These are phyloP conservation scores for Ascocoryne sarcoides DNA, from an alignment of 2,329 filamentous ascomycete genomes.

Conservation along the genomic window DNA sequence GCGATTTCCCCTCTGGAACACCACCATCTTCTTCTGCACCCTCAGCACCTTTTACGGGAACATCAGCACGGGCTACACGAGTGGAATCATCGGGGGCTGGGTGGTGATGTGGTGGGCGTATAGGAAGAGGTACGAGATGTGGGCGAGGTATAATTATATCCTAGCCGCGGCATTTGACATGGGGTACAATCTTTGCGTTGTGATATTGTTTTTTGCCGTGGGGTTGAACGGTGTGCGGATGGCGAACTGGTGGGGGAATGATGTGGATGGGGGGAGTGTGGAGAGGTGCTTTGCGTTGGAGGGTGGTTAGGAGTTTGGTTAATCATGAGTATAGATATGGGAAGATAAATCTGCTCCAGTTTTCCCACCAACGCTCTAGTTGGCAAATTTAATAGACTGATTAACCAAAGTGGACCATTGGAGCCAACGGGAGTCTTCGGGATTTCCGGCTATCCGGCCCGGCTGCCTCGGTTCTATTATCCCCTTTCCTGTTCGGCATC, in stretches of 20 bases:
- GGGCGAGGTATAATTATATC: constrained; percentile 53
- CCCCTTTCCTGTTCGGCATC: too few species aligned
- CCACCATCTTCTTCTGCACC: constrained; percentile 52
- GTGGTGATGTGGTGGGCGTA: constrained; percentile 53
- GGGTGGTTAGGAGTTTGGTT: too few species aligned
- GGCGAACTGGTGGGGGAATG: constrained; percentile 59
- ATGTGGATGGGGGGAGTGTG: constrained; percentile 40
- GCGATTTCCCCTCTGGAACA: constrained; percentile 48
- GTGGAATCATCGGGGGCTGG: constrained; percentile 49
- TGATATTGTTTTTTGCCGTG: constrained; percentile 53
- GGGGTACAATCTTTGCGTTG: constrained; percentile 52
- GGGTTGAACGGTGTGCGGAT: constrained; percentile 47
- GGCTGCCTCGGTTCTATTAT: too few species aligned
- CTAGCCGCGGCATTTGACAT: constrained; percentile 53
- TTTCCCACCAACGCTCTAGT: too few species aligned
- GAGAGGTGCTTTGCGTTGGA: constrained; percentile 50
- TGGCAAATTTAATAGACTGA: too few species aligned
- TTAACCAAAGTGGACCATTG: too few species aligned
- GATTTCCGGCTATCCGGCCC: too few species aligned
- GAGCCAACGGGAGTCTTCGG: too few species aligned
- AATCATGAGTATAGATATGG: too few species aligned
- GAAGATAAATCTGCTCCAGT: too few species aligned
- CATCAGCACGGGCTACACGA: constrained; percentile 49
- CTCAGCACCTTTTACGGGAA: constrained; percentile 51
- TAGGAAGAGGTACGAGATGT: constrained; percentile 45